Evolutionary conservation across 176 grass and related monocot genomes (phyloP).

Genomic region (Thinopyrum elongatum): DNA sequence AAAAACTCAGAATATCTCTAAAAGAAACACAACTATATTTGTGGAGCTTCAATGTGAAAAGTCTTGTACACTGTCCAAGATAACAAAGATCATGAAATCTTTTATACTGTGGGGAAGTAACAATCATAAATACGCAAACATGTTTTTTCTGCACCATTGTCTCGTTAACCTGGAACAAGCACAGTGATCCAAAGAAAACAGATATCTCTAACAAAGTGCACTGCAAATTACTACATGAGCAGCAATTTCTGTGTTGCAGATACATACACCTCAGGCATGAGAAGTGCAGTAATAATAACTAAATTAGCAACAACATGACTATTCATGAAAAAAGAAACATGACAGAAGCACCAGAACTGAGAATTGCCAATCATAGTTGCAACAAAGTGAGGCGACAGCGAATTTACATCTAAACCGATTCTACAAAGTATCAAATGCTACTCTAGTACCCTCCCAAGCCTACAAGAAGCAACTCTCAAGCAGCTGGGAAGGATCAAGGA

Average conservation of each 20-base stretch:
- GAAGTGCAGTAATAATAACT: not conserved
- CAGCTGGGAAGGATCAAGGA: not conserved
- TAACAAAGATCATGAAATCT: not conserved
- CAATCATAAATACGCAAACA: not conserved
- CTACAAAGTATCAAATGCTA: not conserved
- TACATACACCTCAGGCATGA: slow-evolving; percentile 13
- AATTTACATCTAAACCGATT: slow-evolving; percentile 5
- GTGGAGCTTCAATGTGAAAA: not conserved
- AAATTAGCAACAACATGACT: not conserved
- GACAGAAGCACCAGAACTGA: not conserved
- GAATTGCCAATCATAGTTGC: not conserved
- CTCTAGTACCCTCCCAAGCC: not conserved
- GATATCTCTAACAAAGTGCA: not conserved
- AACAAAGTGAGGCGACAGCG: not conserved
- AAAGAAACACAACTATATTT: not conserved
- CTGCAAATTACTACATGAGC: not conserved
- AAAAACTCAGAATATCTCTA: slow-evolving; percentile 9
- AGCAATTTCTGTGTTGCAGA: not conserved
- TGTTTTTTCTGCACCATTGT: not conserved
- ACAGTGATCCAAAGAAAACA: slow-evolving; percentile 20
- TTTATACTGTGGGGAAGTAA: not conserved
- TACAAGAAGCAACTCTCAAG: slow-evolving; percentile 7
- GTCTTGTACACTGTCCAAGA: not conserved
- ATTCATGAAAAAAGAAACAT: not conserved
- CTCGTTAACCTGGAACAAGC: not conserved